Conservation (phyloP, 1,284 basidiomycete species). For the Cryptococcus sp. region DNA sequence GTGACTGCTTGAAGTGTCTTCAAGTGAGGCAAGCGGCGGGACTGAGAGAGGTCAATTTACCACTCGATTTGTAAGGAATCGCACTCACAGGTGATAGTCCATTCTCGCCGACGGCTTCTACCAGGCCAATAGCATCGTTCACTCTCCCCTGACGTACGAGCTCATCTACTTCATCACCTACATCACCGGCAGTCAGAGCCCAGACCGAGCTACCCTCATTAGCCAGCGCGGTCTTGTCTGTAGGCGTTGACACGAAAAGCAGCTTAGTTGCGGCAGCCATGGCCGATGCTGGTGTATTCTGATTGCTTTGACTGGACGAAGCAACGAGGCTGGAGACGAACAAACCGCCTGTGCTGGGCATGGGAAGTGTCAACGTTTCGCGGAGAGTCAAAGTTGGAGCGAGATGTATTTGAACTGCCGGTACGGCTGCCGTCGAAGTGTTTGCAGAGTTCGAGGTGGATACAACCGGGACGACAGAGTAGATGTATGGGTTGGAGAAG, state of each 20-base stretch:
- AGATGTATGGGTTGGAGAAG: conserved; percentile 79
- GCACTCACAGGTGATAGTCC: conserved; percentile 67
- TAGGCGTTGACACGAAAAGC: conserved; percentile 71
- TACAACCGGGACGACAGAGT: conserved; percentile 70
- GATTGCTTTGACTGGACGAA: conserved; percentile 9
- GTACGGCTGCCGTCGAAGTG: conserved; percentile 52
- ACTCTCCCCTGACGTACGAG: conserved; percentile 73
- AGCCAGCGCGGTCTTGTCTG: conserved; percentile 64
- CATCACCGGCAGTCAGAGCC: conserved; percentile 69
- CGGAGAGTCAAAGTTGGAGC: conserved; percentile 67
- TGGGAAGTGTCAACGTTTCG: conserved; percentile 68
- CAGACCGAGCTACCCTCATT: conserved; percentile 75
- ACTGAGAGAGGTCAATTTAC: conserved; percentile 6
- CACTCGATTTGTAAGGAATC: background rate
- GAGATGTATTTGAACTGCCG: conserved; percentile 75
- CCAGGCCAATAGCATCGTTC: conserved; percentile 74
- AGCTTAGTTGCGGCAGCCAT: conserved; percentile 24
- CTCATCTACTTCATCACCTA: conserved; percentile 82
- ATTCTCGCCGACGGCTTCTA: conserved; percentile 66
- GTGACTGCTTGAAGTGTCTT: conserved; percentile 73
- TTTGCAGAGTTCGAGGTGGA: conserved; percentile 40
- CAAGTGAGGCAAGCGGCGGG: conserved; percentile 59
- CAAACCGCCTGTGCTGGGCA: conserved; percentile 29
- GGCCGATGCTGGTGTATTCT: conserved; percentile 59
- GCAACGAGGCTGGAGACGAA: conserved; percentile 16